phyloP scores from a whole-genome alignment of 1,284 basidiomycete species.

The Exsudoporus floridanus region DNA sequence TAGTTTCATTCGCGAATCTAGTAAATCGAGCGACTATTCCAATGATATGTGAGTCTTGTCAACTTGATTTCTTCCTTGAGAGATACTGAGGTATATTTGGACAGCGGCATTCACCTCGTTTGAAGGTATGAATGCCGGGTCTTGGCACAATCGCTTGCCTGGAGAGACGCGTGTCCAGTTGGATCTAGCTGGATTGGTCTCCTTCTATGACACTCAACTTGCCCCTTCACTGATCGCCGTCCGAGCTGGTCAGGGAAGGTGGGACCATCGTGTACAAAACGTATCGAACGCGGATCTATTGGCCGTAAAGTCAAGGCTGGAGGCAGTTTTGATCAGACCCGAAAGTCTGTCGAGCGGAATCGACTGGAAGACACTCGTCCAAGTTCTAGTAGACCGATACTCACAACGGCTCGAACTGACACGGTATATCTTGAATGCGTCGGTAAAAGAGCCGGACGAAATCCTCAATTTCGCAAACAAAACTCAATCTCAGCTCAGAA shows the following conservation, averaged over 20 bases:
- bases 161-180: conserved; percentile 40
- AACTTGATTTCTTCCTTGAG: not conserved
- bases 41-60: not conserved
- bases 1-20: conserved; percentile 36
- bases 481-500: conserved; percentile 24
- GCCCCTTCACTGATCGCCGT: conserved; percentile 30
- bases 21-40: not conserved
- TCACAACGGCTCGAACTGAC: conserved; percentile 43
- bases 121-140: conserved; percentile 28
- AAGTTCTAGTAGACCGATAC: conserved; percentile 44
- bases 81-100: not conserved
- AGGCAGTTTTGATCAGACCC: conserved; percentile 19
- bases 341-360: conserved; percentile 34
- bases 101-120: not conserved
- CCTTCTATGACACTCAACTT: conserved; percentile 38
- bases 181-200: conserved; percentile 33
- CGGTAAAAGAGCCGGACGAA: not conserved
- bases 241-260: conserved; percentile 28
- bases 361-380: conserved; percentile 45
- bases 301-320: conserved; percentile 21
- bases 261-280: conserved; percentile 33
- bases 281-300: conserved; percentile 27
- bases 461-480: conserved; percentile 16
- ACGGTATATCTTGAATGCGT: conserved; percentile 37
- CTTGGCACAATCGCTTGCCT: conserved; percentile 38